phyloP scores from a whole-genome alignment of 2,329 filamentous ascomycete genomes.

The Pezicula neosporulosa region DNA sequence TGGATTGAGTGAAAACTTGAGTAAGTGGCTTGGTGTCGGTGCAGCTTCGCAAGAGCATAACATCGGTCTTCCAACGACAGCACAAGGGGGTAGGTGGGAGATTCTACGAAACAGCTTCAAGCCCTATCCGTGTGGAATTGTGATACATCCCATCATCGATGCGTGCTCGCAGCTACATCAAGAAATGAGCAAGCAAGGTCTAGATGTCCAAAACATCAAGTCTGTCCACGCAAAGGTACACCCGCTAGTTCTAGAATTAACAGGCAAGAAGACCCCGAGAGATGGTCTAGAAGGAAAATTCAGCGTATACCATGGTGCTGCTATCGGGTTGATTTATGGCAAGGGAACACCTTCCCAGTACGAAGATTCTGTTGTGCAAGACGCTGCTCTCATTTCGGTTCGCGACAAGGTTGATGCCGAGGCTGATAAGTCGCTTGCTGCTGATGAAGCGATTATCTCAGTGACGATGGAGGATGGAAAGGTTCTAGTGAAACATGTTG shows the following conservation, averaged over 20 bases:
- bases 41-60: conserved; percentile 7
- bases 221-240: conserved; percentile 42
- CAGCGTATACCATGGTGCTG: conserved; percentile 51
- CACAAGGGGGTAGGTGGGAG: conserved; percentile 38
- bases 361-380: conserved; percentile 42
- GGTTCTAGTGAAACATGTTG: conserved; percentile 39
- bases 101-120: conserved; percentile 52
- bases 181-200: conserved; percentile 29
- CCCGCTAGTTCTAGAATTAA: conserved; percentile 49
- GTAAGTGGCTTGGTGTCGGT: conserved; percentile 25
- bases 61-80: conserved; percentile 4
- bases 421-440: conserved; percentile 33
- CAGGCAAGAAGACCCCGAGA: conserved; percentile 44
- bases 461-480: conserved; percentile 34
- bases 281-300: conserved; percentile 52
- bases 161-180: conserved; percentile 43
- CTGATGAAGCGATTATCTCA: conserved; percentile 38
- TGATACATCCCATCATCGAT: conserved; percentile 53
- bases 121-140: conserved; percentile 54
- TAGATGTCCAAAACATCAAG: conserved; percentile 30
- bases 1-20: conserved; percentile 34
- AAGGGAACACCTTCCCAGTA: conserved; percentile 49
- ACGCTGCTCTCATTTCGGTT: conserved; percentile 35
- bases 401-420: conserved; percentile 42
- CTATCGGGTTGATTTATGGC: conserved; percentile 45